These are phyloP conservation scores for Anacardium occidentale DNA, from an alignment of 345 rosid species.

Conservation along the genomic window DNA sequence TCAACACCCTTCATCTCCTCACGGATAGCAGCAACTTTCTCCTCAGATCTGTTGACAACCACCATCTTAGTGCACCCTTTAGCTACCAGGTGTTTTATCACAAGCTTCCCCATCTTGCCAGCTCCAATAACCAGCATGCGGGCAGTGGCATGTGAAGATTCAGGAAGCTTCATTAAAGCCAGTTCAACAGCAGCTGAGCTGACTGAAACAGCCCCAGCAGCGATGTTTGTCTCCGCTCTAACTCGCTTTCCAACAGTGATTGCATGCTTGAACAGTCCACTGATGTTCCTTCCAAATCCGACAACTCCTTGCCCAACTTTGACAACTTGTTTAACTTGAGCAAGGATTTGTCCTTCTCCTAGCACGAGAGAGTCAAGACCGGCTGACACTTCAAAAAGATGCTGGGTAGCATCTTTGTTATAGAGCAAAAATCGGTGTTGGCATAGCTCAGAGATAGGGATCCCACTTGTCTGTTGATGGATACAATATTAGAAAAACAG, in stretches of 20 bases:
- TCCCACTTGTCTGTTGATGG: conserved; percentile 66
- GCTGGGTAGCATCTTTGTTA: conserved; percentile 86
- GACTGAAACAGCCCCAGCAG: conserved; percentile 77
- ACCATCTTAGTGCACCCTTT: conserved; percentile 67
- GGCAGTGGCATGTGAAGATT: conserved; percentile 43
- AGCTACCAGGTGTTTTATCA: conserved; percentile 71
- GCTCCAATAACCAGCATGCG: conserved; percentile 68
- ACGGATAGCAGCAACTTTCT: conserved; percentile 69
- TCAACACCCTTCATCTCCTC: conserved; percentile 74
- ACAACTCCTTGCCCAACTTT: conserved; percentile 75
- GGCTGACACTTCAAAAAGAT: conserved; percentile 88
- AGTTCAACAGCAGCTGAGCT: conserved; percentile 83
- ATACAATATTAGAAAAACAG: conserved; percentile 15
- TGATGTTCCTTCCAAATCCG: conserved; percentile 70
- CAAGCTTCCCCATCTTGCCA: conserved; percentile 87
- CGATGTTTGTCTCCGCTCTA: conserved; percentile 67
- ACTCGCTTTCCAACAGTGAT: conserved; percentile 74
- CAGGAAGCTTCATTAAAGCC: conserved; percentile 68
- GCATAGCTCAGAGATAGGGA: conserved; percentile 64
- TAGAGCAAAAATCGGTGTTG: conserved; percentile 78
- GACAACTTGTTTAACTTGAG: conserved; percentile 77
- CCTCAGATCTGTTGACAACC: conserved; percentile 71
- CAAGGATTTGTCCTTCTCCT: conserved; percentile 82
- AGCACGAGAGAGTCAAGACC: conserved; percentile 86
- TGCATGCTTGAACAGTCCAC: conserved; percentile 73